phyloP scores from a whole-genome alignment of 768 basidiomycete species.

The Cystobasidium onofrii region DNA sequence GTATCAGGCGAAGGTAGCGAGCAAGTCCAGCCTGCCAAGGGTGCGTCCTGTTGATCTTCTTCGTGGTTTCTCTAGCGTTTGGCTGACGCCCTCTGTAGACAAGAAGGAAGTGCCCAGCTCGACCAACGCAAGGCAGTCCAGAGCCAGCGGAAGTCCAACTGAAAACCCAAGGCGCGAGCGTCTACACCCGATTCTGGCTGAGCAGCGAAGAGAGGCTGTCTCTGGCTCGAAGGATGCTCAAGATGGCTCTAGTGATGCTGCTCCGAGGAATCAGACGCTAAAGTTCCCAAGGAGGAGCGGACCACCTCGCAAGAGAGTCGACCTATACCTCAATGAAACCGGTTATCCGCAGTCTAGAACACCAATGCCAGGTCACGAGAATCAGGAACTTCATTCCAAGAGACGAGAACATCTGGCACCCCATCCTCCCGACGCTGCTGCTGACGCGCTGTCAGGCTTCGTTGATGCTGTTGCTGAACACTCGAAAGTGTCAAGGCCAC shows the following conservation, averaged over 20 bases:
- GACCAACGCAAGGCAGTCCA: not conserved
- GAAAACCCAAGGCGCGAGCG: not conserved
- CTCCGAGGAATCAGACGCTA: not conserved
- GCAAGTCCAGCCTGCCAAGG: not conserved
- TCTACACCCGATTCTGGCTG: not conserved
- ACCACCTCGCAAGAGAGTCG: not conserved
- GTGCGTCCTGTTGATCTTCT: not conserved
- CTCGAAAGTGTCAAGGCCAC: not conserved
- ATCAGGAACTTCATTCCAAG: not conserved
- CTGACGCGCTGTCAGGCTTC: not conserved
- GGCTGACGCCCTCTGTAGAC: not conserved
- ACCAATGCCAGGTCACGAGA: not conserved
- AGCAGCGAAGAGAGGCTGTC: not conserved
- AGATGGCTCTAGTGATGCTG: not conserved
- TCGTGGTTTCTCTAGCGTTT: not conserved
- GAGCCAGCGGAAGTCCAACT: not conserved
- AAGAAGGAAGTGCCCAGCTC: not conserved
- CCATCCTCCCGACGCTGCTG: not conserved
- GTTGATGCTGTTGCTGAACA: not conserved
- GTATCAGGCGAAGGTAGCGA: not conserved
- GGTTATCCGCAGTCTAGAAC: slow-evolving; percentile 8
- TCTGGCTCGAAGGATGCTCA: not conserved
- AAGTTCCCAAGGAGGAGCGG: not conserved
- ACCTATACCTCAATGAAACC: slow-evolving; percentile 20
- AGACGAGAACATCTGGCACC: slow-evolving; percentile 25